Evolutionary conservation across 345 rosid species (phyloP).

Genomic region (Eucalyptus erythrocorys): DNA sequence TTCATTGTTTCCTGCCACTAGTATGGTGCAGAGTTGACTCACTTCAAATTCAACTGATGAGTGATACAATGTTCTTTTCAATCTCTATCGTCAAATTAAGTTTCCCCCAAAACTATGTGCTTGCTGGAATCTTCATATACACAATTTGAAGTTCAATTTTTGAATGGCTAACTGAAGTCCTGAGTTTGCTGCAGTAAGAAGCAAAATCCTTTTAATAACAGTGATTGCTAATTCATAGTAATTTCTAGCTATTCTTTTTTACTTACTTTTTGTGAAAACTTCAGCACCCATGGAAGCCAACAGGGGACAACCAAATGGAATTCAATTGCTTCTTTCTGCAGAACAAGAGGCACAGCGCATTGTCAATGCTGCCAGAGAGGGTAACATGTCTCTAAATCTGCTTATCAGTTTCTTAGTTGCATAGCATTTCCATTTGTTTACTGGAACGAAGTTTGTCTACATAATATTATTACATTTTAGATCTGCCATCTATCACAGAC

Average conservation of each 20-base stretch:
- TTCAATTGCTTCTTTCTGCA: conserved; percentile 43
- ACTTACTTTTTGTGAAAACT: neutral
- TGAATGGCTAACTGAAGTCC: neutral
- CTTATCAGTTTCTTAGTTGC: neutral
- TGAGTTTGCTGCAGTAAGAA: neutral
- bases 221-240: neutral
- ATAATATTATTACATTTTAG: neutral
- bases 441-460: neutral
- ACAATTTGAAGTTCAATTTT: neutral
- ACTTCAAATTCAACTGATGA: neutral
- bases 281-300: conserved; percentile 24
- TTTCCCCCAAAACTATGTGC: neutral
- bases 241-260: neutral
- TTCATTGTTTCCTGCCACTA: neutral
- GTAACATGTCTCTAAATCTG: conserved; percentile 1
- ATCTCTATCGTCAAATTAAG: neutral
- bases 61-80: neutral
- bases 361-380: conserved; percentile 34
- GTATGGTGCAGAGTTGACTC: neutral
- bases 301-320: conserved; percentile 40
- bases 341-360: conserved; percentile 60
- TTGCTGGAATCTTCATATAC: neutral
- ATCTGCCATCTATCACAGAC: neutral
- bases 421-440: neutral
- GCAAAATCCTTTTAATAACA: neutral